Conservation (phyloP, 148 eudicot species). For the Vaccinium corymbosum region DNA sequence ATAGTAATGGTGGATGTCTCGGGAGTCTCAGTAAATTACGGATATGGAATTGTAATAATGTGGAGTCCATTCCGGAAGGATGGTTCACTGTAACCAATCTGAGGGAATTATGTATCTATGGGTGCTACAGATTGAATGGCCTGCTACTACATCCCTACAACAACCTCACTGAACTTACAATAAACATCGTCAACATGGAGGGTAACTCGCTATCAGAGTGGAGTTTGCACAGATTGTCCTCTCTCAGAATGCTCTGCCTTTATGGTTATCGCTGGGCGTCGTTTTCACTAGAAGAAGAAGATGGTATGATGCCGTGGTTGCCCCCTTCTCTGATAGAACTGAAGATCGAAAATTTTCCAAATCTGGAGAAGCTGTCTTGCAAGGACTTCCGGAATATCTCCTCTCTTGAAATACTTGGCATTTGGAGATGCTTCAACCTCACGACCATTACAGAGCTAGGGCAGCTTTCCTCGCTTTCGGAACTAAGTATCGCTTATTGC, state of each 20-base stretch:
- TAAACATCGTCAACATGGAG: neutral
- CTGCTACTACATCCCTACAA: neutral
- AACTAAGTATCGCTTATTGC: neutral
- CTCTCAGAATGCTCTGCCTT: neutral
- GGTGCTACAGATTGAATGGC: neutral
- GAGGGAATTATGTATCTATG: neutral
- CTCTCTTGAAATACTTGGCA: neutral
- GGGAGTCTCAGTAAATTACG: neutral
- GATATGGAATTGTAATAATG: neutral
- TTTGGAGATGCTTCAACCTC: neutral
- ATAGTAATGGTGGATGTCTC: neutral
- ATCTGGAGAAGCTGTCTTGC: neutral
- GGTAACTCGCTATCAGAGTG: neutral
- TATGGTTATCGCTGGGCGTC: neutral
- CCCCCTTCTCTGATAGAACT: neutral
- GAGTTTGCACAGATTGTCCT: neutral
- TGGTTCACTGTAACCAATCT: slow-evolving; percentile 1
- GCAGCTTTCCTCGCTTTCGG: neutral
- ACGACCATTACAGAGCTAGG: neutral
- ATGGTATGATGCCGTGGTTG: neutral
- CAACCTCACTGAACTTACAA: neutral
- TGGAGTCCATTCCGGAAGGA: slow-evolving; percentile 6
- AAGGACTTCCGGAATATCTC: neutral
- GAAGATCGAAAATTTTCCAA: neutral
- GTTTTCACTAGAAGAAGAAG: neutral